These are phyloP conservation scores for Podospora fimiseda DNA, from an alignment of 495 filamentous ascomycete species.

Conservation along the genomic window DNA sequence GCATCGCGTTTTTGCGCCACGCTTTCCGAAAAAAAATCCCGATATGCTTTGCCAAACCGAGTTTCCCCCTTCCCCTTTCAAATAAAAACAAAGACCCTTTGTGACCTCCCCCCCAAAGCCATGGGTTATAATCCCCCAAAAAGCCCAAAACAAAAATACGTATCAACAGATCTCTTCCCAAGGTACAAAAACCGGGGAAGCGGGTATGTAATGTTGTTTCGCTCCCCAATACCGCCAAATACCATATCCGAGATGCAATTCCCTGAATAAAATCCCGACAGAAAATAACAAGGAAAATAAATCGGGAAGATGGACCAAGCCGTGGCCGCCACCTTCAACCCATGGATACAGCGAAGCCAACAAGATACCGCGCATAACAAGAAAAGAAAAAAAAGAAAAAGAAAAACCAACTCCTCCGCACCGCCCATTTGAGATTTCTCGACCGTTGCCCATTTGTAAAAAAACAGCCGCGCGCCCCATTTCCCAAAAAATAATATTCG, in stretches of 20 bases:
- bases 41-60: background rate
- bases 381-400: constrained; percentile 14
- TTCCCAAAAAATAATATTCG: constrained; percentile 17
- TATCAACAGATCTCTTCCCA: background rate
- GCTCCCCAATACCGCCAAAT: constrained; percentile 4
- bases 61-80: background rate
- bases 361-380: constrained; percentile 4
- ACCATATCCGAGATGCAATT: constrained; percentile 28
- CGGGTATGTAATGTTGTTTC: constrained; percentile 2
- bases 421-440: constrained; percentile 13
- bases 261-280: constrained; percentile 17
- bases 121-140: background rate
- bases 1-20: background rate
- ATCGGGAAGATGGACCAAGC: constrained; percentile 7
- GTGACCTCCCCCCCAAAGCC: constrained; percentile 22
- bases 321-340: constrained; percentile 17
- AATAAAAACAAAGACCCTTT: constrained; percentile 10
- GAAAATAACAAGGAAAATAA: constrained; percentile 16
- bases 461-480: background rate
- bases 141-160: constrained; percentile 19
- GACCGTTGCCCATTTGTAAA: constrained; percentile 19
- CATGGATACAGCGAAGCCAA: constrained; percentile 20
- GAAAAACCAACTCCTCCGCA: constrained; percentile 28
- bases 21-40: background rate
- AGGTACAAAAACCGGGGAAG: constrained; percentile 8